phyloP scores from a whole-genome alignment of 345 rosid species.

The Eutrema yunnanense region DNA sequence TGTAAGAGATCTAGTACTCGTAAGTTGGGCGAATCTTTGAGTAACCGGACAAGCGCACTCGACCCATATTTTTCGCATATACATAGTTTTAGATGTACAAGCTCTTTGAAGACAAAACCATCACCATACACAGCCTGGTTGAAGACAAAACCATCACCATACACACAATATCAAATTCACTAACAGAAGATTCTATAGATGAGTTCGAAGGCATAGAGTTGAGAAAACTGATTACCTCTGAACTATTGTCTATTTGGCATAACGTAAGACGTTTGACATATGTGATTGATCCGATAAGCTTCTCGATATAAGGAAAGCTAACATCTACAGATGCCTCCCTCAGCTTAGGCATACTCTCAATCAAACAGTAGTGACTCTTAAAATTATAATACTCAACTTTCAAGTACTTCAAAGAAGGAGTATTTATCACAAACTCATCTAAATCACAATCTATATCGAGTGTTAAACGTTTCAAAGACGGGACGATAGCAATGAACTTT shows the following conservation, averaged over 20 bases:
- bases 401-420: neutral
- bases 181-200: neutral
- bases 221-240: neutral
- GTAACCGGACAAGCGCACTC: neutral
- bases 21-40: neutral
- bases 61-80: neutral
- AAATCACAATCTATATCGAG: too few relatives aligned
- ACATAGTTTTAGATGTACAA: neutral
- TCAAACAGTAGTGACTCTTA: neutral
- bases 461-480: too few relatives aligned
- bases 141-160: too few relatives aligned
- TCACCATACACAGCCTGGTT: too few relatives aligned
- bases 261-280: neutral
- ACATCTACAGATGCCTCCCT: neutral
- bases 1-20: neutral
- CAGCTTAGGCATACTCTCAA: neutral
- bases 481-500: too few relatives aligned
- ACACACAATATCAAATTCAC: neutral
- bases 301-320: neutral
- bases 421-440: neutral
- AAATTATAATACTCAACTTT: neutral
- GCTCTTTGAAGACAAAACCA: neutral
- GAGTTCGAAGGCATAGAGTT: neutral
- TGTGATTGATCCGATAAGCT: neutral
- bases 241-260: neutral